Percentiles rank a stretch among this genome's conserved stretches.
Evolutionary conservation across 345 rosid species (phyloP).

Genomic region (Nephelium lappaceum): DNA sequence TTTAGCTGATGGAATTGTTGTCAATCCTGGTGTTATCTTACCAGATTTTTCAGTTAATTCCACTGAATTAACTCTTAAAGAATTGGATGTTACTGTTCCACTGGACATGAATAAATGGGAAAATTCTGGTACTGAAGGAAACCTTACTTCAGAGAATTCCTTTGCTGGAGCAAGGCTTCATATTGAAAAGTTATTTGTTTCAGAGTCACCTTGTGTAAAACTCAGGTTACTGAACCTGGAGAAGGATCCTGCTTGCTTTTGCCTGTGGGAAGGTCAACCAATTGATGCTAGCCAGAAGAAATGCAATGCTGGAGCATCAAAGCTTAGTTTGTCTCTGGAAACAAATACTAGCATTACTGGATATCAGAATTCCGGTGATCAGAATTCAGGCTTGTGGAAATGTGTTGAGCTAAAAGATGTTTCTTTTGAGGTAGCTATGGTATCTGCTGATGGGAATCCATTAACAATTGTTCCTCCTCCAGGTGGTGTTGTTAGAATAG

Average conservation of each 20-base stretch:
- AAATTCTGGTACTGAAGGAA: constrained; percentile 34
- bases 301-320: constrained; percentile 72
- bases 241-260: constrained; percentile 98
- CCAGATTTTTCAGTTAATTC: constrained; percentile 83
- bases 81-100: constrained; percentile 78
- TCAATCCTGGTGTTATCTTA: constrained; percentile 75
- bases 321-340: constrained; percentile 76
- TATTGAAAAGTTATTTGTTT: constrained; percentile 70
- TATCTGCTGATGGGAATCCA: constrained; percentile 89
- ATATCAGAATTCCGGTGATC: constrained; percentile 34
- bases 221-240: constrained; percentile 74
- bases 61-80: constrained; percentile 61
- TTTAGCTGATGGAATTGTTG: constrained; percentile 92
- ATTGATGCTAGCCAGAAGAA: constrained; percentile 96
- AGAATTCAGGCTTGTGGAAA: constrained; percentile 63
- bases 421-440: constrained; percentile 81
- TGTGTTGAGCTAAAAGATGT: constrained; percentile 83
- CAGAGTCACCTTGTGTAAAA: constrained; percentile 84
- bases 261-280: constrained; percentile 88
- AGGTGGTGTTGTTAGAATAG: constrained; percentile 87
- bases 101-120: constrained; percentile 52
- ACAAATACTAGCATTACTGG: constrained; percentile 48
- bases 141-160: constrained; percentile 40
- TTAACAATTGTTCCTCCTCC: constrained; percentile 88
- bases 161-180: constrained; percentile 95